Evolutionary conservation across 805 yeast genomes (phyloP), one percentile per base, ranked within the genome.

Genomic region (Saccharomycopsis capsularis): DNA sequence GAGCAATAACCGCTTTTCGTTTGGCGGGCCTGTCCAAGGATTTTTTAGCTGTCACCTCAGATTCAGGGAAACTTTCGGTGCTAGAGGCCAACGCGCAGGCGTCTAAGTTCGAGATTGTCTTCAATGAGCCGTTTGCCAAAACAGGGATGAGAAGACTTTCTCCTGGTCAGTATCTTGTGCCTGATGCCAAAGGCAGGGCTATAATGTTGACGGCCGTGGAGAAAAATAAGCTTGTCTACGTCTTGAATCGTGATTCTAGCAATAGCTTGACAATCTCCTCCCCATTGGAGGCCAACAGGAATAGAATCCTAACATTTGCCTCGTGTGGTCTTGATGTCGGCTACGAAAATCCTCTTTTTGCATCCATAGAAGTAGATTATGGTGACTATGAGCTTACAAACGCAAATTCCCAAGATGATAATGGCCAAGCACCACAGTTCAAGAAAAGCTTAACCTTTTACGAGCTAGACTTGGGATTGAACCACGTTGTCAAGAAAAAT

Each of bases 381-480:
- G 59, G 68, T 4, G 68, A 65, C 1, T 60, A 57, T 44, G 66
- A 66, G 13, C 6, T 11, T 34, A 36, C 25, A 11, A 24, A 35
- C 19, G 34, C 22, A 13, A 13, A 19, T 4, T 25, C 44, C 19
- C 22, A 41, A 16, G 82, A 78, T 46, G 72, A 77, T 48, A 59
- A 68, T 4, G 68, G 65, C 1, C 59, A 57, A 43, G 66, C 66
- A 11, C 30, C 42, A 19, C 59, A 59, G 23, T 44, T 48, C 1
- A 60, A 59, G 50, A 70, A 66, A 44, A 55, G 59, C 25, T 67
- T 91, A 46, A 74, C 78, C 3, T 84, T 77, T 60, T 91, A 91
- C 65, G 91, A 87, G 59, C 66, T 90, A 23, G 97, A 93, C 62
- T 72, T 86, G 37, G 96, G 97, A 1, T 67, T 91, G 42, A 90